A percentile compares a stretch with the other conserved stretches of the same genome.
phyloP scores from a whole-genome alignment of 2,329 filamentous ascomycete genomes.

The Fusarium aywerte region DNA sequence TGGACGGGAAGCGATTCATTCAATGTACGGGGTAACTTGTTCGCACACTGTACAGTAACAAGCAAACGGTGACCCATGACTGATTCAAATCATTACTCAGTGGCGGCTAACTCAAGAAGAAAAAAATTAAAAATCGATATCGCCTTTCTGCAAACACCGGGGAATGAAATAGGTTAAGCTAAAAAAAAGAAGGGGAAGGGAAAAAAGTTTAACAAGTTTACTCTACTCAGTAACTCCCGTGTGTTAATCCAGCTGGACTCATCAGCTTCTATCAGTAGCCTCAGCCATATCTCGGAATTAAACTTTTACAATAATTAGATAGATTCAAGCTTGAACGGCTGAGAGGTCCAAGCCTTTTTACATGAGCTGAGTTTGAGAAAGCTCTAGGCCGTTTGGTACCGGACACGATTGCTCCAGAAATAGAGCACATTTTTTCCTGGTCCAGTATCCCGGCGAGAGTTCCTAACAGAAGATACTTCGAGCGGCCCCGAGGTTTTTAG shows the following conservation, averaged over 20 bases:
- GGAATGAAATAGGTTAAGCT: background rate
- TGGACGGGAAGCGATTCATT: background rate
- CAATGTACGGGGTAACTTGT: background rate
- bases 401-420: background rate
- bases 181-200: background rate
- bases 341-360: background rate
- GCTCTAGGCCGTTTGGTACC: background rate
- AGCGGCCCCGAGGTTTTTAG: slow-evolving; percentile 25
- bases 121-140: background rate
- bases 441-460: slow-evolving; percentile 1
- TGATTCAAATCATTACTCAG: slow-evolving; percentile 34
- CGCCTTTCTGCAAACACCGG: background rate
- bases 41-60: slow-evolving; percentile 27
- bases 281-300: background rate
- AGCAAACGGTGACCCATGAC: slow-evolving; percentile 15
- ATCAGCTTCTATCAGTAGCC: background rate
- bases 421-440: background rate
- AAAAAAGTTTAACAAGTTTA: background rate
- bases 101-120: slow-evolving; percentile 23
- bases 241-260: background rate
- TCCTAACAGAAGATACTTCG: background rate
- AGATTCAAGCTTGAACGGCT: slow-evolving; percentile 19
- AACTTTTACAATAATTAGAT: background rate
- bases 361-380: too few relatives aligned
- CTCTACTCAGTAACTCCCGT: background rate